phyloP scores from a whole-genome alignment of 208 protist genomes.

The Acanthamoeba rhysodes region DNA sequence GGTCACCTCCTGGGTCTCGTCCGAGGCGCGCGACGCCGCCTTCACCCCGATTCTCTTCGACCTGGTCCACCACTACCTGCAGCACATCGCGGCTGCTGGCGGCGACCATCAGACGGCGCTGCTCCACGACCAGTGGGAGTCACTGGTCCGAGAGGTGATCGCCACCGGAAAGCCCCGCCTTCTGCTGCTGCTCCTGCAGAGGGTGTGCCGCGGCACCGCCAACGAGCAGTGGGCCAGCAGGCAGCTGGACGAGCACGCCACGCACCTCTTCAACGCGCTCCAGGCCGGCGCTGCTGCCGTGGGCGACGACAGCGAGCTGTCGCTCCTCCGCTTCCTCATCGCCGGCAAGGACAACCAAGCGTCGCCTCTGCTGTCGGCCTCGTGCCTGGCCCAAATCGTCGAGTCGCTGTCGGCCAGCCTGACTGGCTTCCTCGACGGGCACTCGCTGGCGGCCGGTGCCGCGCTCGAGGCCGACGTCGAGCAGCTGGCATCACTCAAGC shows the following conservation, averaged over 20 bases:
- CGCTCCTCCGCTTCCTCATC: conserved; percentile 63
- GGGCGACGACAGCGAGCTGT: not conserved
- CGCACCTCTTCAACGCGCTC: conserved; percentile 37
- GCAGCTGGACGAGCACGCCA: conserved; percentile 54
- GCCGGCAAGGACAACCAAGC: conserved; percentile 38
- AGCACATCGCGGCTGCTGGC: not conserved
- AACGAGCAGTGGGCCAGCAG: conserved; percentile 13
- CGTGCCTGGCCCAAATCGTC: conserved; percentile 3
- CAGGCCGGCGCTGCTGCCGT: conserved; percentile 8
- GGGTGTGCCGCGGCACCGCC: not conserved
- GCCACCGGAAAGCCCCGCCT: not conserved
- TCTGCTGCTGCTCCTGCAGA: conserved; percentile 9
- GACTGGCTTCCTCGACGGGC: not conserved
- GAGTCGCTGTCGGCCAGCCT: not conserved
- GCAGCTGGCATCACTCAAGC: not conserved
- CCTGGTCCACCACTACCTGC: conserved; percentile 24
- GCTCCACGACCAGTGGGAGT: conserved; percentile 21
- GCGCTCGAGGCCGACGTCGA: not conserved
- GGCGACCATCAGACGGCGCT: not conserved
- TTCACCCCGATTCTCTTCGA: conserved; percentile 52
- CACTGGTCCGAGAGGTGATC: not conserved
- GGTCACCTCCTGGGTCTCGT: conserved; percentile 3
- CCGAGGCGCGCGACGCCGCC: not conserved
- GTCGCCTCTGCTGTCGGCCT: not conserved
- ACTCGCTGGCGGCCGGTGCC: not conserved